Conservation (phyloP, 257 asterid genomes). For the Henckelia pumila region DNA sequence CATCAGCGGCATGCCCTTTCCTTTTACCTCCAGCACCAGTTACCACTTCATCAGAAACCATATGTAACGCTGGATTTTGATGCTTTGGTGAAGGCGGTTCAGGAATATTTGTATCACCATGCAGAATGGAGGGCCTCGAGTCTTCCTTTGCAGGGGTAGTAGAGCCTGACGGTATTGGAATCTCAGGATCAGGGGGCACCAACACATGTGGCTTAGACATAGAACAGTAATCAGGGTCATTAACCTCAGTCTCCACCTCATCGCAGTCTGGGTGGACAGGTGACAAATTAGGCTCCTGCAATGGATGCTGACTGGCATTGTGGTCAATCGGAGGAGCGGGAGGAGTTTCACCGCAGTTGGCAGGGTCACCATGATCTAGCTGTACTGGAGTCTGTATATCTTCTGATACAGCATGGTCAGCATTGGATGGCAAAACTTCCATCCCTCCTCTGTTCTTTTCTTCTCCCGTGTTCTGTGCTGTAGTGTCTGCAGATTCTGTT, state of each 20-base stretch:
- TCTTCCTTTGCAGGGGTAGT: slow-evolving; percentile 22
- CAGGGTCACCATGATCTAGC: slow-evolving; percentile 22
- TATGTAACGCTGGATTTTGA: slow-evolving; percentile 21
- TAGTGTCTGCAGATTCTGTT: slow-evolving; percentile 20
- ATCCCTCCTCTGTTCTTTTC: slow-evolving; percentile 37
- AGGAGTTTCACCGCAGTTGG: slow-evolving; percentile 15
- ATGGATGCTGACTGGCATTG: slow-evolving; percentile 20
- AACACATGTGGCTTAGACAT: slow-evolving; percentile 15
- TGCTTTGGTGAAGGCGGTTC: slow-evolving; percentile 24
- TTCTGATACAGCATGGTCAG: slow-evolving; percentile 31
- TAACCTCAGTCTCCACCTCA: slow-evolving; percentile 27
- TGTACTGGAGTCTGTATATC: slow-evolving; percentile 25
- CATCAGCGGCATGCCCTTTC: slow-evolving; percentile 28
- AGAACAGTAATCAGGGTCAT: slow-evolving; percentile 17
- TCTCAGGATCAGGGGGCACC: slow-evolving; percentile 25
- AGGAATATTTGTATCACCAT: slow-evolving; percentile 13
- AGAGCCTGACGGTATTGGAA: neutral
- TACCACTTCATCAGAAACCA: slow-evolving; percentile 28
- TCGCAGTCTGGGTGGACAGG: slow-evolving; percentile 21
- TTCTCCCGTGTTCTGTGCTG: slow-evolving; percentile 30
- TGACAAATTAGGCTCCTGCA: slow-evolving; percentile 17
- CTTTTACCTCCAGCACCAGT: slow-evolving; percentile 32
- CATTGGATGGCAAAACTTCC: slow-evolving; percentile 29
- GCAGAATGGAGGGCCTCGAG: slow-evolving; percentile 25
- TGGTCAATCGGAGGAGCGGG: slow-evolving; percentile 16